phyloP scores from a whole-genome alignment of 306 rosid genomes.

The Vachellia pachyceras region DNA sequence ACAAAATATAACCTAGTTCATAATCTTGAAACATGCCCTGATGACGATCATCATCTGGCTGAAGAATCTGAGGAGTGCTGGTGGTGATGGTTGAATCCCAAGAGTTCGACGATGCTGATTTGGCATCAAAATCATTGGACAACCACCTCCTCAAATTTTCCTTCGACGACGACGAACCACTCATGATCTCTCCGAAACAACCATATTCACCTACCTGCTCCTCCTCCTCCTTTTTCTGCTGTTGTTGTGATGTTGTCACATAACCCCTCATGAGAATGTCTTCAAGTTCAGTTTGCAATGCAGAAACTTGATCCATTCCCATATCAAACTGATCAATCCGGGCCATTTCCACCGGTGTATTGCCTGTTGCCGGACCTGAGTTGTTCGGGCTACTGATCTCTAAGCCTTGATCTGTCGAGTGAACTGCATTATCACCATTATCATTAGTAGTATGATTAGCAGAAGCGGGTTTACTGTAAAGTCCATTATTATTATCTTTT shows the following conservation, averaged over 20 bases:
- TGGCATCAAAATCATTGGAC: conserved; percentile 66
- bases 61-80: conserved; percentile 44
- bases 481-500: conserved; percentile 11
- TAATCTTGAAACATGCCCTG: conserved; percentile 67
- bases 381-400: conserved; percentile 29
- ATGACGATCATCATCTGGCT: conserved; percentile 34
- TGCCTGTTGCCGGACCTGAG: conserved; percentile 35
- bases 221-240: conserved; percentile 27
- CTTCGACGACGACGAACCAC: conserved; percentile 45
- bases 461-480: conserved; percentile 29
- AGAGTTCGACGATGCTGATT: conserved; percentile 73
- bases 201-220: conserved; percentile 62
- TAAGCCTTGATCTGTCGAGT: conserved; percentile 34
- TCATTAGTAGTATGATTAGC: background rate
- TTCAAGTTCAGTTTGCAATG: conserved; percentile 63
- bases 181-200: conserved; percentile 66
- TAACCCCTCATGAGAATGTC: conserved; percentile 51
- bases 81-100: conserved; percentile 63
- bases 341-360: conserved; percentile 30
- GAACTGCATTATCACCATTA: background rate
- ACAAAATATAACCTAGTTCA: conserved; percentile 69
- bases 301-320: conserved; percentile 50
- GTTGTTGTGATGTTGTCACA: conserved; percentile 42
- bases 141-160: conserved; percentile 71
- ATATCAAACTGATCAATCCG: conserved; percentile 26